phyloP scores from a whole-genome alignment of 2,329 filamentous ascomycete genomes.

The Tolypocladium ophioglossoides region DNA sequence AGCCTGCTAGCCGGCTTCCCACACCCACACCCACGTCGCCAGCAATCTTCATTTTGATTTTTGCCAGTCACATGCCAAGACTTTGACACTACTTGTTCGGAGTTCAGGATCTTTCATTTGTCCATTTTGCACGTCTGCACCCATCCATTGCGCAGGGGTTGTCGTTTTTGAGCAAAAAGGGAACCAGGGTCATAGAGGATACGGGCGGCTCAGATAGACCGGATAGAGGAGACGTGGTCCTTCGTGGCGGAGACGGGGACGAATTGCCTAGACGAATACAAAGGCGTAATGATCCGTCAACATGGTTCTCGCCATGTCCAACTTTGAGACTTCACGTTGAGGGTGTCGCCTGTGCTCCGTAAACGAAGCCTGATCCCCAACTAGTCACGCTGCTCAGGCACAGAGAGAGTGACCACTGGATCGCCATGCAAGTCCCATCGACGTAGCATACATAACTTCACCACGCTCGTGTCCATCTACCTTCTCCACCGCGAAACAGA shows the following conservation, averaged over 20 bases:
- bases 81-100: conserved; percentile 3
- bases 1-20: neutral
- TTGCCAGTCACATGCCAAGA: neutral
- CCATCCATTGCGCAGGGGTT: neutral
- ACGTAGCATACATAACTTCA: too few species aligned
- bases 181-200: conserved; percentile 1
- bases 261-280: neutral
- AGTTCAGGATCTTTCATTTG: conserved; percentile 3
- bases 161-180: neutral
- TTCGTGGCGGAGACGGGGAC: neutral
- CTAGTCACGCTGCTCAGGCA: neutral
- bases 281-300: neutral
- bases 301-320: neutral
- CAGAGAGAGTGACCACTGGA: too few species aligned
- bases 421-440: too few species aligned
- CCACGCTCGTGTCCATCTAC: too few species aligned
- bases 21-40: neutral
- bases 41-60: neutral
- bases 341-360: neutral
- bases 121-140: neutral
- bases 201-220: conserved; percentile 1
- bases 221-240: neutral
- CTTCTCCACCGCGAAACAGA: too few species aligned
- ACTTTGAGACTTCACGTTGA: neutral
- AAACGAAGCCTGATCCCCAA: neutral